Base-by-base conservation (phyloP, 106 monocot genomes). In the Iris macrosiphon region DNA sequence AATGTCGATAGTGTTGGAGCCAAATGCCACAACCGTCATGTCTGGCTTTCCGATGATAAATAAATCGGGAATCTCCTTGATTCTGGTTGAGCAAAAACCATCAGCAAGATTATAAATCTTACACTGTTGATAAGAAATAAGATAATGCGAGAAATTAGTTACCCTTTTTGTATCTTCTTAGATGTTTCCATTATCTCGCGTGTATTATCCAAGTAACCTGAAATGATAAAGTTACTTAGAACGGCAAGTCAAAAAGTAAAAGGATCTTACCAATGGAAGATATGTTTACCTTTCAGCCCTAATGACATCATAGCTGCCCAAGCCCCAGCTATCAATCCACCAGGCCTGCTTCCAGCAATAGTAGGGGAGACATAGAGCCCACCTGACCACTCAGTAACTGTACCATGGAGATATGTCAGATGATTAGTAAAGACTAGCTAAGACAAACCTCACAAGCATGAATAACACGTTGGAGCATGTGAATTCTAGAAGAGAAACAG, bases 341-440 rank as follows among this genome's bases (percentile, higher is more conserved):
- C 96, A 26, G 96, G 80, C 59, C 96, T 79, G 66, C 96, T 96
- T 67, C 96, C 96, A 67, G 96, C 90, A 21, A 90, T 75, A 12
- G 86, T 83, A 25, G 96, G 96, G 22, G 96, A 96, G n/a, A 96
- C 75, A 75, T 96, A 96, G 22, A 96, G 79, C n/a, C 96, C 96
- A 45, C 96, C 96, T 1, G 90, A 76, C 96, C 96, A 96, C 49
- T 96, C 96, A 35, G 96, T 90, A 30, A 96, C 96, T 96, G 69
- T 31, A 71, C 12, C 22, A 75, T 8, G 16, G 15, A 44, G 37
- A 78, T 31, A 27, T 37, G 9, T 1, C 14, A 13, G 29, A 21
- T 8, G 15, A 55, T 19, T 2, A 29, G 18, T 11, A 39, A 38
- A 12, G 10, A 16, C 49, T 16, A 24, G 27, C 7, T 33, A 27